Evolutionary conservation across 1,284 basidiomycete species (phyloP), one percentile per base, ranked within the genome.

Genomic region (Tausonia pullulans): DNA sequence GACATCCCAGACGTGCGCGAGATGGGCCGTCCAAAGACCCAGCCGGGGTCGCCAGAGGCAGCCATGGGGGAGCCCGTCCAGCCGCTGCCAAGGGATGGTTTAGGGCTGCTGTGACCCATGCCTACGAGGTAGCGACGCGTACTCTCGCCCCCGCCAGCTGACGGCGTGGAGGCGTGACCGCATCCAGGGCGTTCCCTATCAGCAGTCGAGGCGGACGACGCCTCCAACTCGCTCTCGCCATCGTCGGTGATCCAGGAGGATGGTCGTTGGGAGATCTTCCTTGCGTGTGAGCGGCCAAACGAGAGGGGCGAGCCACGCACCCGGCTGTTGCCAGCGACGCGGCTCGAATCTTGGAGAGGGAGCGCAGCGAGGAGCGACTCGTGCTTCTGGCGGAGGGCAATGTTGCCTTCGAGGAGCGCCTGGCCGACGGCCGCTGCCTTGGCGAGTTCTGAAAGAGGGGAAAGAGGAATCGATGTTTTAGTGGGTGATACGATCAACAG

Each of bases 341-440:
- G 49, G 73, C 68, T 70, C 73, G 4, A 77, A 78, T 55, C 67
- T 68, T 7, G 67, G 71, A 9, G 72, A 75, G 86, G 83, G 5
- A 88, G 77, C 9, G 85, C 80, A 3, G 84, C 77, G 39, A 87
- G 78, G 45, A 88, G 75, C 5, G 81, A 81, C 68, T 86, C 81
- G 71, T 88, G 87, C 69, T 84, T 84, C 46, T 77, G 79, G 75
- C 86, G 85, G 67, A 90, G 79, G 16, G 81, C 76, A 44, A 83
- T 75, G 70, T 87, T 88, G 71, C 82, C 83, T 65, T 85, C 81
- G 68, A 87, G 84, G 63, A 90, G 76, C 56, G 75, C 81, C 77
- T 87, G 87, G 74, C 82, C 84, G 56, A 84, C 79, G 39, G 81
- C 80, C 51, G 86, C 84, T 14, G 87, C 86, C 55, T 83, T 72